Conservation (phyloP, 169 alveolate species). For the Perkinsus olseni region DNA sequence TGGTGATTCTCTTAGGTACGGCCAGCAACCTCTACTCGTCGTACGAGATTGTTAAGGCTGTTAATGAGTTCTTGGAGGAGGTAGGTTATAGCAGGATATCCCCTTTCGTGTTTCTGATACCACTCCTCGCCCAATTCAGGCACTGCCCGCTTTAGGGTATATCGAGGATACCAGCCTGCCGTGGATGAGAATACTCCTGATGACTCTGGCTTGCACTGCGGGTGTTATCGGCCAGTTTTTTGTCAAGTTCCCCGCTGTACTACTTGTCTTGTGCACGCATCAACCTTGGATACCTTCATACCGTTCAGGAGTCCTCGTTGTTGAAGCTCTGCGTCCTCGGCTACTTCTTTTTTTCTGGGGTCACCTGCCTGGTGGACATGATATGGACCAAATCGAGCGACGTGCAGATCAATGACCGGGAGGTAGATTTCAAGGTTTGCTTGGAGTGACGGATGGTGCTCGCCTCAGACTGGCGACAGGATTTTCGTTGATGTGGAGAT, state of each 20-base stretch:
- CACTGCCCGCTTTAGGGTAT: not conserved
- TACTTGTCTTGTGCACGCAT: too few relatives aligned
- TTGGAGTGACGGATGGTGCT: not conserved
- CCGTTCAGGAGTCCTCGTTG: not conserved
- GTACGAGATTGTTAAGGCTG: not conserved
- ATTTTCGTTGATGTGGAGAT: not conserved
- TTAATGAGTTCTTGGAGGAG: not conserved
- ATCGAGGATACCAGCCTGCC: not conserved
- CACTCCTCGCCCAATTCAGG: not conserved
- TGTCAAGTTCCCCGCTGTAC: not conserved
- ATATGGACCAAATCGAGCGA: not conserved
- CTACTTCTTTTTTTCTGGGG: not conserved
- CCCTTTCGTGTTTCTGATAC: not conserved
- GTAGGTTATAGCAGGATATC: not conserved
- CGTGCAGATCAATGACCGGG: not conserved
- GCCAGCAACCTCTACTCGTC: not conserved
- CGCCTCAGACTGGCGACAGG: not conserved
- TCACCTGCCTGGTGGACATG: not conserved
- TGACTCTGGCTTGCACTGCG: not conserved
- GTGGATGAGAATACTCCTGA: not conserved
- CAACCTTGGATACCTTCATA: not conserved
- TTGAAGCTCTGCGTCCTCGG: not conserved
- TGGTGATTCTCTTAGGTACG: not conserved
- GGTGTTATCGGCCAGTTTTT: not conserved
- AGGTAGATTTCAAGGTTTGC: not conserved